These are phyloP conservation scores for Laburnicola sp. DNA, from an alignment of 2,329 filamentous ascomycete species.

Conservation along the genomic window DNA sequence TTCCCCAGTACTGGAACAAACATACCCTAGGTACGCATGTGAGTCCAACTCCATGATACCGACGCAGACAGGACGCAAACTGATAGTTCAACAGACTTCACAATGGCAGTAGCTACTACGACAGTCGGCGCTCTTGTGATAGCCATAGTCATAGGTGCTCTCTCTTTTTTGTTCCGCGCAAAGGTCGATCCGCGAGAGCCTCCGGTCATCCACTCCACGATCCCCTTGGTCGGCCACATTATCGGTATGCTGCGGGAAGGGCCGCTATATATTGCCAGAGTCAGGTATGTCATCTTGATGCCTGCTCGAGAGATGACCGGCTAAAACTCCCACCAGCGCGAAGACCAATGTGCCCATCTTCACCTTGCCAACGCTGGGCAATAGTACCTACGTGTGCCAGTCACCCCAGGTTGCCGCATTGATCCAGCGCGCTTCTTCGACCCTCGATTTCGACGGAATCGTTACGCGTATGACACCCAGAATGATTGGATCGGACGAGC, in stretches of 20 bases:
- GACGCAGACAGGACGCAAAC: neutral
- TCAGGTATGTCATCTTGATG: conserved; percentile 40
- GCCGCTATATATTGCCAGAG: conserved; percentile 38
- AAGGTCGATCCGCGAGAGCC: conserved; percentile 47
- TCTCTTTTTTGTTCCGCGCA: conserved; percentile 12
- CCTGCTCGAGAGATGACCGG: neutral
- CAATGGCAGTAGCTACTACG: neutral
- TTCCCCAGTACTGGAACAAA: too few species aligned
- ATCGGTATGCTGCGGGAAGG: conserved; percentile 47
- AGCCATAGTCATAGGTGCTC: neutral
- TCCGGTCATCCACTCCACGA: conserved; percentile 44
- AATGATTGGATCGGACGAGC: conserved; percentile 42
- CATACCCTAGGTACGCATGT: too few species aligned
- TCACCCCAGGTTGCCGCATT: conserved; percentile 46
- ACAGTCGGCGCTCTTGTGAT: conserved; percentile 1
- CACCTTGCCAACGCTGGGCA: conserved; percentile 51
- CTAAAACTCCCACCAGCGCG: conserved; percentile 14
- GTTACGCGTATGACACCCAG: conserved; percentile 45
- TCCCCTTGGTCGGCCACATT: conserved; percentile 54
- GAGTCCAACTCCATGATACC: too few species aligned
- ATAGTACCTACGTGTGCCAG: conserved; percentile 52
- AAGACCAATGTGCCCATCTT: conserved; percentile 39
- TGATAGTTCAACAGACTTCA: neutral
- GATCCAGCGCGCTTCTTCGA: conserved; percentile 46
- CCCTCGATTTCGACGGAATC: conserved; percentile 51